Conservation (phyloP, 805 yeast species). For the Diddensiella transvaalensis region DNA sequence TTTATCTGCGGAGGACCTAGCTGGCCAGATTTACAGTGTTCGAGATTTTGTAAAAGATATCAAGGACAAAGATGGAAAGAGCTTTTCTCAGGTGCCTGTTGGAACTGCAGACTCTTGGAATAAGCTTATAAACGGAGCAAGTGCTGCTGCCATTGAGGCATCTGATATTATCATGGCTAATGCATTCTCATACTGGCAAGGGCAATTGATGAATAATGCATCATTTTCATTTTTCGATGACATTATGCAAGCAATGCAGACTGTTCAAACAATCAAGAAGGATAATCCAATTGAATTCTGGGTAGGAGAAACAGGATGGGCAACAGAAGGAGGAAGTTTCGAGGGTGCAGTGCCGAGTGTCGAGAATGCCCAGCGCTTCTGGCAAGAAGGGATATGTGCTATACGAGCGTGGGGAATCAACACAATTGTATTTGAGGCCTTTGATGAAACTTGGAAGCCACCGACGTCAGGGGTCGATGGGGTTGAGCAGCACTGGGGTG, state of each 20-base stretch:
- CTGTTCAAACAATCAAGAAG: constrained; percentile 55
- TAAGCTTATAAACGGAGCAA: constrained; percentile 74
- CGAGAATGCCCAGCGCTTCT: constrained; percentile 71
- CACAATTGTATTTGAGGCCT: constrained; percentile 89
- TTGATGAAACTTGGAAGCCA: constrained; percentile 96
- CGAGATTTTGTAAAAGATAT: constrained; percentile 51
- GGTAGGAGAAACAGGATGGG: constrained; percentile 99
- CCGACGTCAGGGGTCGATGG: constrained; percentile 71
- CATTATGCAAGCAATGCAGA: constrained; percentile 94
- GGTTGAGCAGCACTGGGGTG: constrained; percentile 96
- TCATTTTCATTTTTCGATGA: constrained; percentile 93
- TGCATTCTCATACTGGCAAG: constrained; percentile 99
- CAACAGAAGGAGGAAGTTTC: constrained; percentile 75
- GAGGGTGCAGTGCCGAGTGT: constrained; percentile 65
- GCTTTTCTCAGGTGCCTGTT: constrained; percentile 68
- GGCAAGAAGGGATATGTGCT: constrained; percentile 88
- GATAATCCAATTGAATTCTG: constrained; percentile 87
- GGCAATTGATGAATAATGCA: constrained; percentile 78
- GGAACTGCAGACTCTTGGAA: constrained; percentile 98
- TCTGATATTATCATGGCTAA: constrained; percentile 87
- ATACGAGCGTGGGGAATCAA: constrained; percentile 95
- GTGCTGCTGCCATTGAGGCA: constrained; percentile 67
- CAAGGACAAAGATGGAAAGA: constrained; percentile 75
- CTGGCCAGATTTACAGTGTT: constrained; percentile 59
- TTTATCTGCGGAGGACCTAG: constrained; percentile 69